Percentiles rank a stretch among this genome's conserved stretches.
phyloP scores from a whole-genome alignment of 2,329 filamentous ascomycete genomes.

The Talaromyces sp. region DNA sequence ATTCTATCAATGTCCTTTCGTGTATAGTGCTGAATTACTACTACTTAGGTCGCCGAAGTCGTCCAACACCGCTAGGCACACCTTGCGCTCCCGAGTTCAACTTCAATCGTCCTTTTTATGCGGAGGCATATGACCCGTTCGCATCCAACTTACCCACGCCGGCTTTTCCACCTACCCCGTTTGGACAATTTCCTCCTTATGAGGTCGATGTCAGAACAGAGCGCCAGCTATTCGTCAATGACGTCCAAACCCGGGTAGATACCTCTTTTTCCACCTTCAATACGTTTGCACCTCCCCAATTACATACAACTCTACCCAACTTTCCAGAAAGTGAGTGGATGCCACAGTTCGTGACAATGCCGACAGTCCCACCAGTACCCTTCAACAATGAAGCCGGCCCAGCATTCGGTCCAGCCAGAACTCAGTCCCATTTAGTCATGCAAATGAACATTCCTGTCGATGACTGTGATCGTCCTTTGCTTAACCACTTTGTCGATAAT shows the following conservation, averaged over 20 bases:
- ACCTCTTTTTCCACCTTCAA: conserved; percentile 89
- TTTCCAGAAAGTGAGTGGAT: conserved; percentile 67
- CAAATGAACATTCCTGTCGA: conserved; percentile 78
- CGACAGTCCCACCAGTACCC: too few relatives aligned
- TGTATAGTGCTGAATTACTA: too few relatives aligned
- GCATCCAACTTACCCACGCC: conserved; percentile 43
- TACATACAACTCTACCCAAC: conserved; percentile 62
- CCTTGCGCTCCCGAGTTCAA: too few relatives aligned
- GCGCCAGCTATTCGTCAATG: conserved; percentile 87
- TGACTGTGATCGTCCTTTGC: conserved; percentile 74
- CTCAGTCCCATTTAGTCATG: conserved; percentile 39
- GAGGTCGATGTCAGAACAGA: conserved; percentile 96
- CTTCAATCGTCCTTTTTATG: neutral
- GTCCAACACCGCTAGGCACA: too few relatives aligned
- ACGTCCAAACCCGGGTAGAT: conserved; percentile 78
- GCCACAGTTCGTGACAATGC: too few relatives aligned
- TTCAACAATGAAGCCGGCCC: too few relatives aligned
- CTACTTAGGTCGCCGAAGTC: too few relatives aligned
- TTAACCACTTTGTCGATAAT: conserved; percentile 86
- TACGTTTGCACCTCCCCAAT: conserved; percentile 76
- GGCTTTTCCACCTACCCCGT: conserved; percentile 58
- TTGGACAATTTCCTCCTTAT: conserved; percentile 65
- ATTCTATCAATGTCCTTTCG: too few relatives aligned
- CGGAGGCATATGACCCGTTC: conserved; percentile 44
- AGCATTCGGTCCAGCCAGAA: conserved; percentile 50